Conservation (phyloP, 345 rosid genomes). For the Salix exigua region DNA sequence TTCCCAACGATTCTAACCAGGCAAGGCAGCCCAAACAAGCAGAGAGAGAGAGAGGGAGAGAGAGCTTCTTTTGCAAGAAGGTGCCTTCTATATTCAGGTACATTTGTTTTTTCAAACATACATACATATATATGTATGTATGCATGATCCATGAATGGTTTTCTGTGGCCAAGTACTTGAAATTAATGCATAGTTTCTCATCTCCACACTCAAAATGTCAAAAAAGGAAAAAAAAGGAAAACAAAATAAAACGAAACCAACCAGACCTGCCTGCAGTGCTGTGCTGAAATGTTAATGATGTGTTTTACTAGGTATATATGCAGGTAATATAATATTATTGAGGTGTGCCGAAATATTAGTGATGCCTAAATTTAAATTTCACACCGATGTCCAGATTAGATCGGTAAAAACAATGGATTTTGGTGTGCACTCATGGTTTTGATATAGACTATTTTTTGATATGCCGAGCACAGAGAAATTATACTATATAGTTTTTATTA, state of each 20-base stretch:
- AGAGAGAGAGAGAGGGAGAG: background rate
- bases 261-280: too few relatives aligned
- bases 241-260: too few relatives aligned
- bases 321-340: background rate
- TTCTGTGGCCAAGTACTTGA: background rate
- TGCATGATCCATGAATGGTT: background rate
- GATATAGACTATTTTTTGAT: background rate
- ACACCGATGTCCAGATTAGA: too few relatives aligned
- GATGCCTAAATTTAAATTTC: too few relatives aligned
- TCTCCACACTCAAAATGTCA: too few relatives aligned
- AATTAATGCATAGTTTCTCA: background rate
- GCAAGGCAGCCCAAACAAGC: too few relatives aligned
- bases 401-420: too few relatives aligned
- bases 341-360: background rate
- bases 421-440: too few relatives aligned
- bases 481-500: background rate
- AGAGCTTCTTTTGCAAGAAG: background rate
- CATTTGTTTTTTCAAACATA: background rate
- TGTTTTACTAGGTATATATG: background rate
- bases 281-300: background rate
- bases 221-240: too few relatives aligned
- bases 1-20: too few relatives aligned
- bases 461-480: background rate
- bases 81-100: too few relatives aligned
- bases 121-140: too few relatives aligned